Evolutionary conservation across 495 filamentous ascomycete species (phyloP).

Genomic region (Cetradonia linearis): DNA sequence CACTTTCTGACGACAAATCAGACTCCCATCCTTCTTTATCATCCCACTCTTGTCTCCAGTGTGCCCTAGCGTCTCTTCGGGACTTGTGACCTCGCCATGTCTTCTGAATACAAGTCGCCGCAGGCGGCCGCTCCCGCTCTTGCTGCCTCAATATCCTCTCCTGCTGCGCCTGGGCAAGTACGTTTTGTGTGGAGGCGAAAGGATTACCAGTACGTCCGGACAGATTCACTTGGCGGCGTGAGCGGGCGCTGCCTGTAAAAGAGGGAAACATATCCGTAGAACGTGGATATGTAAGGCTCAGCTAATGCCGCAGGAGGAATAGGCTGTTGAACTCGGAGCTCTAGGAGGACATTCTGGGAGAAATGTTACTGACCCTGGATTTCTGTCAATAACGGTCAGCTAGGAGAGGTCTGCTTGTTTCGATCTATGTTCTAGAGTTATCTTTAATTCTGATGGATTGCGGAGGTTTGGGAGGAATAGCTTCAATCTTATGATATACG

Average conservation of each 20-base stretch:
- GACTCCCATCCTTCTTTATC: conserved; percentile 28
- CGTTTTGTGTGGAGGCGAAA: conserved; percentile 61
- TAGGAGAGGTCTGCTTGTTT: neutral
- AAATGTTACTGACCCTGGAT: neutral
- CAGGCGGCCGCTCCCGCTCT: conserved; percentile 68
- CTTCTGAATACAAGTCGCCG: conserved; percentile 64
- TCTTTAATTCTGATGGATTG: too few species aligned
- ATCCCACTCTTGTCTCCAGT: conserved; percentile 64
- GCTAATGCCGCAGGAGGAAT: neutral
- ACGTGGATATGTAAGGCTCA: neutral
- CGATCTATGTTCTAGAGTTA: neutral
- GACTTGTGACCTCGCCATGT: conserved; percentile 71
- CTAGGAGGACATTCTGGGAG: neutral
- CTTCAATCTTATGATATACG: too few species aligned
- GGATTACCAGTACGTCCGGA: conserved; percentile 74
- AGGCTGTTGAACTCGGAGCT: neutral
- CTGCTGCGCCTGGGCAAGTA: conserved; percentile 74
- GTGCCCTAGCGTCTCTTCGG: conserved; percentile 45
- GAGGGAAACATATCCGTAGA: conserved; percentile 63
- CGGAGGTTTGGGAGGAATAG: too few species aligned
- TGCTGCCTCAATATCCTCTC: conserved; percentile 71
- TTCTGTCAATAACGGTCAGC: neutral
- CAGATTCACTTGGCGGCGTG: conserved; percentile 84
- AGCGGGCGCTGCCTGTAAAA: conserved; percentile 80
- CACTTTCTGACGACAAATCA: conserved; percentile 11